Base-by-base conservation (phyloP, 179 eudicot species). In the Spergularia azorica region DNA sequence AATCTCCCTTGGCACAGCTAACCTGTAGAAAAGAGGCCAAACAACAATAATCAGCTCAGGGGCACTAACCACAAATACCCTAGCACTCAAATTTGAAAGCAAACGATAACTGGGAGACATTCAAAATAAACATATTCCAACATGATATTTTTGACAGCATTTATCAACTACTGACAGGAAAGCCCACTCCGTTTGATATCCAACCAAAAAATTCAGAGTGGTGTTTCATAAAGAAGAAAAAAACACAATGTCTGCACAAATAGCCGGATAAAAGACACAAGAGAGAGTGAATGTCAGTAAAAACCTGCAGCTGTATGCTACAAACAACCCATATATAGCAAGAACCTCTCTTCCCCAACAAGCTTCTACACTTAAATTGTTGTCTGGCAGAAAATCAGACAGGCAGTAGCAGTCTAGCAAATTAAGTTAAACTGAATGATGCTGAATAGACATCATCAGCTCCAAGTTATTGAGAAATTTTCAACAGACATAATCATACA, bases 361-460 rank as follows among this genome's bases (percentile, higher is more conserved):
- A 86, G 81, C 89, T 95, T 93, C 91, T 95, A 95, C 97, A 95
- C 87, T 83, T 93, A 93, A 67, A 95, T 90, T 76, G 99, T 97
- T 86, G 91, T 93, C 99, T 95, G 92, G 83, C 75, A 86, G 58
- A 71, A 84, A 64, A 9, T 21, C 2, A 0, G 43, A 60, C 74
- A 78, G 55, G 69, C 62, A 13, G 64, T 15, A 36, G 7, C 13
- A 1, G 16, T 21, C 16, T 4, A 11, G 5, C 11, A 75, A 71
- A 70, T 12, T 36, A 36, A 21, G 75, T 16, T 0, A 59, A n/a
- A n/a, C 46, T 10, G 56, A 60, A 54, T 13, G 39, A 13, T 52
- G 38, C 10, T 16, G 5, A 48, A 61, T 26, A 62, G 79, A 70
- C 55, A 56, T 51, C 73, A 77, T 78, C 11, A 95, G 81, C 77